These are phyloP conservation scores for Apophysomyces variabilis DNA, from an alignment of 371 early-diverging fungal genomes.

Conservation along the genomic window DNA sequence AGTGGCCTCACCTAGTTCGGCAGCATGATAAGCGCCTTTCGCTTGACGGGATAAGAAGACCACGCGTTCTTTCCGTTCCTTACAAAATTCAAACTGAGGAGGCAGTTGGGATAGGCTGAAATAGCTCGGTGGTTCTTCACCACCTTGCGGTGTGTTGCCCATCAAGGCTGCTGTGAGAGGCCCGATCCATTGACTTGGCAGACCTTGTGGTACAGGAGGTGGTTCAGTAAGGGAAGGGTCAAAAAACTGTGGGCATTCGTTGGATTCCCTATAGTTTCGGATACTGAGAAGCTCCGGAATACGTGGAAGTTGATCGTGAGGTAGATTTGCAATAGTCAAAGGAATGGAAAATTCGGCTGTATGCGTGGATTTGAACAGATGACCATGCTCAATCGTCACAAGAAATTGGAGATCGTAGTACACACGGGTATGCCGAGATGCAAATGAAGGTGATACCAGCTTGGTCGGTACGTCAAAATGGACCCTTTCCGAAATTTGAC, in stretches of 20 bases:
- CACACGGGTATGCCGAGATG: slow-evolving; percentile 46
- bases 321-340: slow-evolving; percentile 46
- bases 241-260: slow-evolving; percentile 47
- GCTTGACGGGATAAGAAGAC: slow-evolving; percentile 42
- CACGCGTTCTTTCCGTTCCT: slow-evolving; percentile 43
- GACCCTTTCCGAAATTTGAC: slow-evolving; percentile 25
- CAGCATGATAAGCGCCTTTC: slow-evolving; percentile 26
- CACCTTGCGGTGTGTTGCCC: slow-evolving; percentile 29
- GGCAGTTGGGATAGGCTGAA: slow-evolving; percentile 43
- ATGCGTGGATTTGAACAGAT: slow-evolving; percentile 38
- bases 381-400: slow-evolving; percentile 34
- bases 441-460: slow-evolving; percentile 50
- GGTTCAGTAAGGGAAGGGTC: slow-evolving; percentile 46
- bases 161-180: slow-evolving; percentile 28
- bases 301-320: slow-evolving; percentile 43
- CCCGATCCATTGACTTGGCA: slow-evolving; percentile 28
- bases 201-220: slow-evolving; percentile 28
- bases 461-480: slow-evolving; percentile 49
- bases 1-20: slow-evolving; percentile 36
- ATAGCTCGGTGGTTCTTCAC: slow-evolving; percentile 52
- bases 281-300: slow-evolving; percentile 45
- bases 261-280: slow-evolving; percentile 32
- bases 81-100: slow-evolving; percentile 34
- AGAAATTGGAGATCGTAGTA: slow-evolving; percentile 45
- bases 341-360: slow-evolving; percentile 44